Evolutionary conservation across 148 eudicot species (phyloP), one percentile per base, ranked within the genome.

Genomic region (Chenopodium berlandieri): DNA sequence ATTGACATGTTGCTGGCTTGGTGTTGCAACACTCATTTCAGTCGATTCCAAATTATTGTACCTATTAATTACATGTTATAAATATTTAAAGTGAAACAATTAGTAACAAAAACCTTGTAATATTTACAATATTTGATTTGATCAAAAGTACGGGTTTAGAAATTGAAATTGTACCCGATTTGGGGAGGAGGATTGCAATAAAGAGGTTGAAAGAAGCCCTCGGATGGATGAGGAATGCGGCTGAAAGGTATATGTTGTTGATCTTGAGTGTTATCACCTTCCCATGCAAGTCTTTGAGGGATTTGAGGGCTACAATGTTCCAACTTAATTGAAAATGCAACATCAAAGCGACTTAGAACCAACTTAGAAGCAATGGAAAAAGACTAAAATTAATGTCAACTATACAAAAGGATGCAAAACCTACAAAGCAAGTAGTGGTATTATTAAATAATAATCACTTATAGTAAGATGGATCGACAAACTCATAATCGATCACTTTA

Each of bases 171-270:
- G 20, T 83, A 91, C 93, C 93, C 87, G 9, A 81, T 77, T 78
- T 86, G 91, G 48, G 81, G 56, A 0, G 88, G 48, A 8, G 86
- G 85, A 72, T 78, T 86, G 82, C 83, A 74, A 25, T 83, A 83
- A 56, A 87, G 83, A 72, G 91, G 92, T 44, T 90, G 93, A 68
- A 83, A 89, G 75, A 89, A 82, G 14, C 89, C 89, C 44, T 92
- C 89, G 17, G 60, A 13, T 56, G 60, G 16, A 56, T 56, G 60
- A 23, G 84, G 79, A 73, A 85, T 87, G 22, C 79, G 88, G 62
- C 76, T 86, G 70, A 85, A 86, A 23, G 87, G 81, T 30, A 75
- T 82, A 11, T 81, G 72, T 60, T 87, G 90, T 65, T 87, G 80
- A 73, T 77, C 83, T 78, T 84, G 62, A 25, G n/a, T 62, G 30